Evolutionary conservation across 805 yeast genomes (phyloP), one percentile per base, ranked within the genome.

Genomic region (Jamesozyma hellenica): DNA sequence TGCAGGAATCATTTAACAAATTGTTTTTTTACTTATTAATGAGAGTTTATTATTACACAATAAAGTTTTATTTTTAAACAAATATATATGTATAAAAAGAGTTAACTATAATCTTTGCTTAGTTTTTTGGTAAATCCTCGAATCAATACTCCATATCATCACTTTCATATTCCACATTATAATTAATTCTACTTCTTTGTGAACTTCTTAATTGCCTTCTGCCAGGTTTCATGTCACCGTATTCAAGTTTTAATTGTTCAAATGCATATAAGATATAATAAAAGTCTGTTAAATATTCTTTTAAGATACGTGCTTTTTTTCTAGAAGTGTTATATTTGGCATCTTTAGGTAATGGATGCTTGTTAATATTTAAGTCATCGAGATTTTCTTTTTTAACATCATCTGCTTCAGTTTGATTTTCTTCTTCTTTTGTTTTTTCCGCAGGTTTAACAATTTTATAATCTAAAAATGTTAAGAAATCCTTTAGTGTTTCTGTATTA

Each of bases 231-330:
- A 56, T 47, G 31, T 50, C 57, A 14, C 50, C 49, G 63, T 82
- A 85, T 43, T 67, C 72, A 11, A 82, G 77, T 55, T 72, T 73
- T 52, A 86, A 66, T 44, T 68, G 66, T 60, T 79, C 83, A 57
- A 67, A 82, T 53, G 79, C 84, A n/a, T 61, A 47, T 47, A 83
- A 67, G 28, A 85, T 64, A 36, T 37, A 42, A 16, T 41, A 42
- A 23, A 50, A 28, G 16, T 45, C 44, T 2, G 36, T 23, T n/a
- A 53, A 28, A 34, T 47, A 50, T 14, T 50, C 53, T 15, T 41
- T 43, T 21, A 53, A 34, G 7, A 48, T 41, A 15, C 42, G 32
- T 32, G 52, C 18, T 33, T 42, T 47, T 6, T 43, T 44, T 38
- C 51, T 48, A 8, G 53, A 37, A 4, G 44, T 34, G 28, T 52